These are phyloP conservation scores for Ophiostoma australiae DNA, from an alignment of 2,329 filamentous ascomycete genomes.

Conservation along the genomic window DNA sequence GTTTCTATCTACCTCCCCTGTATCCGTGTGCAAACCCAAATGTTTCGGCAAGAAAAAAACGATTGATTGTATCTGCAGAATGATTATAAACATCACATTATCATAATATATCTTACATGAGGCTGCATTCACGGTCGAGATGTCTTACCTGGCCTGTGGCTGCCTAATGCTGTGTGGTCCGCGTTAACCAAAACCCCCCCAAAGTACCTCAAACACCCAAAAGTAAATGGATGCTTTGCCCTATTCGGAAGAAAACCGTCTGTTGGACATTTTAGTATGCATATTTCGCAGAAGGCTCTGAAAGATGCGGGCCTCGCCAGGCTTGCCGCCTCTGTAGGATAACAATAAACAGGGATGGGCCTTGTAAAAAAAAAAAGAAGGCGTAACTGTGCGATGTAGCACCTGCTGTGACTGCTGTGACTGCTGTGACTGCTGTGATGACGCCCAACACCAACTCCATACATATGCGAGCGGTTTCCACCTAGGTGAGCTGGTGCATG, in stretches of 20 bases:
- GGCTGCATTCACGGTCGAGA: neutral
- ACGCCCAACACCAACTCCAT: constrained; percentile 8
- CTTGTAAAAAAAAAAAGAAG: neutral
- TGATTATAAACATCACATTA: too few species aligned
- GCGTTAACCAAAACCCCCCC: neutral
- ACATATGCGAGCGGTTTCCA: neutral
- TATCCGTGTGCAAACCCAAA: neutral
- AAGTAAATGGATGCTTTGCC: neutral
- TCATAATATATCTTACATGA: neutral
- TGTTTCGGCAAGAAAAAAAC: neutral
- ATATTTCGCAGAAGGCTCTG: constrained; percentile 6
- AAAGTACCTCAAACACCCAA: too few species aligned
- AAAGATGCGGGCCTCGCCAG: neutral
- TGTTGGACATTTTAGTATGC: constrained; percentile 7
- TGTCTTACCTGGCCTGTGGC: neutral
- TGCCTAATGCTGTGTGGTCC: neutral
- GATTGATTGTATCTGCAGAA: too few species aligned
- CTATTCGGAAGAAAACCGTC: neutral
- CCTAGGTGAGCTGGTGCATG: constrained; percentile 8
- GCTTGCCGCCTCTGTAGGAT: neutral
- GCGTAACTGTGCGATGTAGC: neutral
- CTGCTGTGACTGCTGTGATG: neutral
- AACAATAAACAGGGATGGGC: neutral
- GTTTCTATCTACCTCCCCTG: neutral
- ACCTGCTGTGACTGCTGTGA: neutral